A percentile compares a stretch with the other conserved stretches of the same genome.
Evolutionary conservation across 306 rosid species (phyloP).

Genomic region (Pyrus communis): DNA sequence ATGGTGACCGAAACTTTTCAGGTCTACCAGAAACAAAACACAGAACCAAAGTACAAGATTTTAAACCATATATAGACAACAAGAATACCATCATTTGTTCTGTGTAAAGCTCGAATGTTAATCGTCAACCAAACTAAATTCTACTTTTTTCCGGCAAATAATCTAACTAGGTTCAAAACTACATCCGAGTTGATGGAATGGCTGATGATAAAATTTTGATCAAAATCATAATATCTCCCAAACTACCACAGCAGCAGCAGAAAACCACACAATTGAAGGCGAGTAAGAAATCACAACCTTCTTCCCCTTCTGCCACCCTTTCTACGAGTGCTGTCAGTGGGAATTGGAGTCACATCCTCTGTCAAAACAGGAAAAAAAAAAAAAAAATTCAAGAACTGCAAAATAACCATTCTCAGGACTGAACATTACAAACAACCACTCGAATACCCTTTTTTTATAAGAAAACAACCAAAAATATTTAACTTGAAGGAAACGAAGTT

Average conservation of each 20-base stretch:
- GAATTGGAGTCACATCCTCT: conserved; percentile 56
- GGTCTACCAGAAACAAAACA: too few species aligned
- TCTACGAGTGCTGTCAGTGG: conserved; percentile 45
- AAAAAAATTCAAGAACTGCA: not conserved
- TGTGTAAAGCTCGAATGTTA: not conserved
- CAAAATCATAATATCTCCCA: not conserved
- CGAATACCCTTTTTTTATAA: too few species aligned
- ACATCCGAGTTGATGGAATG: not conserved
- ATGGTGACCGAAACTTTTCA: too few species aligned
- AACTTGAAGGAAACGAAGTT: not conserved
- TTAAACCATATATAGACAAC: not conserved
- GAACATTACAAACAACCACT: not conserved
- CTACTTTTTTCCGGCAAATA: not conserved
- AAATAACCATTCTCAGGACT: not conserved
- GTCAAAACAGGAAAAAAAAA: not conserved
- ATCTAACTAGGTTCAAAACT: conserved; percentile 2
- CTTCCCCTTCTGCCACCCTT: conserved; percentile 55
- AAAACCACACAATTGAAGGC: not conserved
- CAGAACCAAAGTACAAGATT: not conserved
- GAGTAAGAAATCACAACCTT: conserved; percentile 23
- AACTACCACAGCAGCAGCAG: not conserved
- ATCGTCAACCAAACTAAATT: not conserved
- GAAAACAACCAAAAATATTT: not conserved
- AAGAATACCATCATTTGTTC: not conserved
- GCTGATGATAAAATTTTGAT: not conserved